These are phyloP conservation scores for Botrytis aclada DNA, from an alignment of 2,329 filamentous ascomycete species.

Conservation along the genomic window DNA sequence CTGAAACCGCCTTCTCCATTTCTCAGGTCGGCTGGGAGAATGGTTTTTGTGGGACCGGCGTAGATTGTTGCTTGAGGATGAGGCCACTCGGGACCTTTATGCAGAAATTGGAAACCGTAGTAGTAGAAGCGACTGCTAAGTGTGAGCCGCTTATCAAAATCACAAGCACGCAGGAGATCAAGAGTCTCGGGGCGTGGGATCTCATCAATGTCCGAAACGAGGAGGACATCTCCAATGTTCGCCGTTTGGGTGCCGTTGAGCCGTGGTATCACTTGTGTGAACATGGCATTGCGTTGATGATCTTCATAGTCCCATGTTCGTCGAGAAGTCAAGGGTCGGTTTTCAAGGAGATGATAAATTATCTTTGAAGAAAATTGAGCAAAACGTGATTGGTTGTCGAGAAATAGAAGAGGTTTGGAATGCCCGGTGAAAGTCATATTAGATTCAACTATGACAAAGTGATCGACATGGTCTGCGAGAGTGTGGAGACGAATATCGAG, in stretches of 20 bases:
- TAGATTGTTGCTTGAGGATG: conserved; percentile 47
- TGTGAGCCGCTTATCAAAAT: conserved; percentile 38
- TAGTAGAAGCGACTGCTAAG: conserved; percentile 40
- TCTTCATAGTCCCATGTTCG: conserved; percentile 50
- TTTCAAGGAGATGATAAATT: conserved; percentile 54
- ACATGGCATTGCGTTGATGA: conserved; percentile 54
- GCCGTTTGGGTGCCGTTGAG: conserved; percentile 37
- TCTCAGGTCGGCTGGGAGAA: conserved; percentile 43
- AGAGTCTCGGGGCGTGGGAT: conserved; percentile 41
- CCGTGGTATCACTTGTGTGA: conserved; percentile 48
- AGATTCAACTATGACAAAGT: conserved; percentile 62
- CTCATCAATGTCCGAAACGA: conserved; percentile 48
- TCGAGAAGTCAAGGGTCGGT: conserved; percentile 40
- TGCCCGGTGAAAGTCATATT: conserved; percentile 57
- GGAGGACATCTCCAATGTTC: conserved; percentile 41
- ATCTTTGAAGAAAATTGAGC: conserved; percentile 55
- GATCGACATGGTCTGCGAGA: conserved; percentile 57
- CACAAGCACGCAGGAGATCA: conserved; percentile 38
- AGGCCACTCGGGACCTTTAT: conserved; percentile 40
- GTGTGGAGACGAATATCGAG: conserved; percentile 61
- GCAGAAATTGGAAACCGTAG: conserved; percentile 42
- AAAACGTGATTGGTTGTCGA: conserved; percentile 51
- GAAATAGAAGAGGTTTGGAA: conserved; percentile 52
- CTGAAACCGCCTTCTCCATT: conserved; percentile 28
- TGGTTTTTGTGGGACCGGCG: conserved; percentile 38